Percentiles rank a stretch among this genome's conserved stretches.
phyloP scores from a whole-genome alignment of 2,329 filamentous ascomycete genomes.

The Botrytis aclada region DNA sequence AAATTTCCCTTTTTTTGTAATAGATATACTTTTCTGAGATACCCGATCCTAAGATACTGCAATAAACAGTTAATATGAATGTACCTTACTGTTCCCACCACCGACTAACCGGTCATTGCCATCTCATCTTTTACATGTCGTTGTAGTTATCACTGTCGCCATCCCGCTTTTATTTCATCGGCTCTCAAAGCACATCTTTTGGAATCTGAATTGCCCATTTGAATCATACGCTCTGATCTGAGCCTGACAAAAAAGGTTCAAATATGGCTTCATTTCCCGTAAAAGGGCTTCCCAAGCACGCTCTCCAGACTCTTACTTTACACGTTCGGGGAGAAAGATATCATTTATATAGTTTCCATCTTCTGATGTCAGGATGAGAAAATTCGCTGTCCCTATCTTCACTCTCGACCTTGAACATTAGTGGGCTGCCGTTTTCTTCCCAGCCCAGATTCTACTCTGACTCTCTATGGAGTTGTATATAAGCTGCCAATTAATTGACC shows the following conservation, averaged over 20 bases:
- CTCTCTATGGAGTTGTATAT: too few relatives aligned
- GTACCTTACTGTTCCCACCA: not conserved
- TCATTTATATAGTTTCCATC: not conserved
- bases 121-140: not conserved
- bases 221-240: not conserved
- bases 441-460: too few relatives aligned
- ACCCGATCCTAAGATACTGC: fast-evolving
- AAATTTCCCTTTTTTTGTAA: too few relatives aligned
- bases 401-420: too few relatives aligned
- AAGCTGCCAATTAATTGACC: too few relatives aligned
- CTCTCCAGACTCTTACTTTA: not conserved
- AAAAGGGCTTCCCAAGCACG: not conserved
- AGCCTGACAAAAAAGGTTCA: fast-evolving
- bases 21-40: not conserved
- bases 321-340: not conserved
- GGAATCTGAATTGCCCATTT: not conserved
- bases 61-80: not conserved
- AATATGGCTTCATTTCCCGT: not conserved
- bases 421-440: too few relatives aligned
- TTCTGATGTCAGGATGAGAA: fast-evolving
- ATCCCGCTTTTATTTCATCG: not conserved
- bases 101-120: not conserved
- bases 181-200: not conserved
- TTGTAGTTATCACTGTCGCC: not conserved
- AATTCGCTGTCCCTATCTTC: too few relatives aligned